These are phyloP conservation scores for Draba incana DNA, from an alignment of 345 rosid species.

Conservation along the genomic window DNA sequence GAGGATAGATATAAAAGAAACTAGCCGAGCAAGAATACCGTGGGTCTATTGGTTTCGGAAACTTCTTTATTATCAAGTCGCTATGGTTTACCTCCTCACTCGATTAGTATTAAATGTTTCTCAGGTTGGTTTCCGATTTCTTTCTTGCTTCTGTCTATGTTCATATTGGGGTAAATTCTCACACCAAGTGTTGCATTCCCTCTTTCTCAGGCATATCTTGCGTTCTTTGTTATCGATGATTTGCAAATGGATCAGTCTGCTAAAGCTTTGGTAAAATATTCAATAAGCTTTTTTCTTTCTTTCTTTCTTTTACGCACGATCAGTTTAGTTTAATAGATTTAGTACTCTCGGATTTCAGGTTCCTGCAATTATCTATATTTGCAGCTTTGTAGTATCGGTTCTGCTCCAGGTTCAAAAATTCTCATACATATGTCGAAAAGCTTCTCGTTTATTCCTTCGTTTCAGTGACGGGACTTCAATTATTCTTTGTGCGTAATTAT, in stretches of 20 bases:
- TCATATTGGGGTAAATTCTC: neutral
- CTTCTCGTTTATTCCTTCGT: neutral
- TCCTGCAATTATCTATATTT: slow-evolving; percentile 86
- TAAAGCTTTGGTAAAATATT: slow-evolving; percentile 79
- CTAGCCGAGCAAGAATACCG: slow-evolving; percentile 57
- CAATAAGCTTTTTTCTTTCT: neutral
- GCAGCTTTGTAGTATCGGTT: slow-evolving; percentile 83
- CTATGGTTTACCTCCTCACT: slow-evolving; percentile 80
- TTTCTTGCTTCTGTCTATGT: slow-evolving; percentile 7
- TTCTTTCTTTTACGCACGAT: slow-evolving; percentile 12
- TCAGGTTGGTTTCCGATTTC: slow-evolving; percentile 56
- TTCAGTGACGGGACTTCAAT: neutral
- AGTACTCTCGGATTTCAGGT: slow-evolving; percentile 52
- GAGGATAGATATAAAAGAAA: slow-evolving; percentile 48
- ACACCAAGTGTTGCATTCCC: slow-evolving; percentile 28
- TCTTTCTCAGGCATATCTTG: slow-evolving; percentile 79
- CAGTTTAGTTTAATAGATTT: neutral
- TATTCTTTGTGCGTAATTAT: slow-evolving; percentile 9
- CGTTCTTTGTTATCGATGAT: slow-evolving; percentile 85
- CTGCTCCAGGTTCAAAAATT: slow-evolving; percentile 66
- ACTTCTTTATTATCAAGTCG: slow-evolving; percentile 90
- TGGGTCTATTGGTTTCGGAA: slow-evolving; percentile 94
- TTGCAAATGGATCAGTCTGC: slow-evolving; percentile 81
- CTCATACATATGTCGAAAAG: slow-evolving; percentile 17
- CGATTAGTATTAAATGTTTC: slow-evolving; percentile 88